Evolutionary conservation across 2,329 filamentous ascomycete genomes (phyloP), one percentile per base, ranked within the genome.

Genomic region (Epichloe baconii): DNA sequence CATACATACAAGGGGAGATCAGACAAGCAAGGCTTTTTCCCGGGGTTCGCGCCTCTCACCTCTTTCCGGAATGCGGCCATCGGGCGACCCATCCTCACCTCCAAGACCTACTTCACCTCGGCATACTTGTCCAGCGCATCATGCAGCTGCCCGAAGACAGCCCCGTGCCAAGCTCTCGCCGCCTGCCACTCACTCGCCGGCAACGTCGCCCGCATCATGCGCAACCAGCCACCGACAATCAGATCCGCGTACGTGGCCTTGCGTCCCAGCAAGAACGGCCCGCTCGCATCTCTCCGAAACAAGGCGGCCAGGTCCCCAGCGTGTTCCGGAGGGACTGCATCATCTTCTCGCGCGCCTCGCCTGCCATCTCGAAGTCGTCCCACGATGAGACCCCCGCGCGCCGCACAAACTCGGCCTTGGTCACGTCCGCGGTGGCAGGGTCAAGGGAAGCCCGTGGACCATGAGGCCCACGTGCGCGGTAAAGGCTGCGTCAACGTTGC

Each of bases 161-260:
- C 75, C 2, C 55, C 67, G 58, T 80, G 71, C 74, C 77, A 81
- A 0, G 59, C 55, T 45, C 58, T 65, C 11, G 76, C 53, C 49
- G 69, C 62, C 53, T 71, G 58, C 75, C 75, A 79, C 52, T 79
- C 76, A 2, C 57, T 53, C 50, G 57, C 49, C 0, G 70, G 70
- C 50, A 79, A 58, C 26, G 64, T 67, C 14, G 41, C 59, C 4
- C 56, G 54, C 49, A 71, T 56, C 71, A 78, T 75, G 5, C 68
- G 65, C 59, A 81, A 51, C 78, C 78, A 82, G 0, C 64, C 75
- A 1, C 77, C 78, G 1, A 82, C 70, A 36, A 80, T 77, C 0
- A 79, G 58, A 57, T 82, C 79, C 1, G 75, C 77, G 65, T 80
- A 79, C 44, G 58, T 72, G 1, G 69, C 66, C 58, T 56, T 58